A percentile compares a stretch with the other conserved stretches of the same genome.
Evolutionary conservation across 1,284 basidiomycete genomes (phyloP).

Genomic region (Naganishia cerealis): DNA sequence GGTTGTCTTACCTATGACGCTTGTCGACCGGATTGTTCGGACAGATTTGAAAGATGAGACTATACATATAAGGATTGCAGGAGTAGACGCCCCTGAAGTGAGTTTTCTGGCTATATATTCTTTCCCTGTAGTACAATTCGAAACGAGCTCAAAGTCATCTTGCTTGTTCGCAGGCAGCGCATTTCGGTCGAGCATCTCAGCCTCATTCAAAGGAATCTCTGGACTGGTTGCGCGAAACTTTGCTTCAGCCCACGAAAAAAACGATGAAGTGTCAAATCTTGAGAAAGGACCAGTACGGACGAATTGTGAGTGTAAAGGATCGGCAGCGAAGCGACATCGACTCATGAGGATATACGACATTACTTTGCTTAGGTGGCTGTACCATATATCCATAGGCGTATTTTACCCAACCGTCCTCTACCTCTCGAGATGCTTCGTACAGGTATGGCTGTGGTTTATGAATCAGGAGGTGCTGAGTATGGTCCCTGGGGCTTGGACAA

Average conservation of each 20-base stretch:
- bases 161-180: constrained; percentile 59
- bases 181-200: constrained; percentile 77
- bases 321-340: not conserved
- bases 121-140: constrained; percentile 1
- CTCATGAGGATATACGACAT: not conserved
- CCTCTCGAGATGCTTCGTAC: constrained; percentile 73
- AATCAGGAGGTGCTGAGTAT: constrained; percentile 73
- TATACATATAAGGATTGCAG: constrained; percentile 78
- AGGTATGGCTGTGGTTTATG: constrained; percentile 73
- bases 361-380: constrained; percentile 63
- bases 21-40: constrained; percentile 1
- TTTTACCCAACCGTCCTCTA: constrained; percentile 62
- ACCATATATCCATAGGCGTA: constrained; percentile 58
- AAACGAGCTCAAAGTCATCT: not conserved
- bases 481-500: constrained; percentile 66
- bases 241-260: constrained; percentile 57
- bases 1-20: constrained; percentile 23
- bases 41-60: constrained; percentile 72
- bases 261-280: constrained; percentile 61
- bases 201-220: constrained; percentile 69
- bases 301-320: constrained; percentile 63
- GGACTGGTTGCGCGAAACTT: constrained; percentile 66
- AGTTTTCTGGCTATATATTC: constrained; percentile 23
- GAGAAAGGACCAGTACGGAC: constrained; percentile 74
- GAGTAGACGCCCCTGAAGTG: constrained; percentile 86